These are phyloP conservation scores for Leishmania tropica DNA, from an alignment of 208 protist species.

Conservation along the genomic window DNA sequence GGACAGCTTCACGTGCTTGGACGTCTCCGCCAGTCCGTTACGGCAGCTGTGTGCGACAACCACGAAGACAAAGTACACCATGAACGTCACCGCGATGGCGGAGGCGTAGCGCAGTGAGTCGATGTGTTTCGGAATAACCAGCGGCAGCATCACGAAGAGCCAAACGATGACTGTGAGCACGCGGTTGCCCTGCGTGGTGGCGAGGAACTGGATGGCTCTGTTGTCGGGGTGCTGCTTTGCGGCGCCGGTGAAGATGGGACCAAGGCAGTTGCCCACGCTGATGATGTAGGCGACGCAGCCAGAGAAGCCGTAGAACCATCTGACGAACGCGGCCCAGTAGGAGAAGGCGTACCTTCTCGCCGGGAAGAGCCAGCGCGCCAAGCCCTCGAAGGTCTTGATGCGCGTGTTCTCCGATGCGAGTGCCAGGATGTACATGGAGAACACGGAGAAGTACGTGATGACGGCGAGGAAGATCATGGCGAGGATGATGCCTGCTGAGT, in stretches of 20 bases:
- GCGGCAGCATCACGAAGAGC: slow-evolving; percentile 57
- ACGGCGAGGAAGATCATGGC: slow-evolving; percentile 34
- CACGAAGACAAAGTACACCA: slow-evolving; percentile 52
- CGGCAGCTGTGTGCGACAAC: slow-evolving; percentile 46
- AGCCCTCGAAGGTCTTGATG: slow-evolving; percentile 46
- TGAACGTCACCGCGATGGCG: slow-evolving; percentile 47
- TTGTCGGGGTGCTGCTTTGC: slow-evolving; percentile 18
- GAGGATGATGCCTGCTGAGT: slow-evolving; percentile 38
- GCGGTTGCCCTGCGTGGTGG: slow-evolving; percentile 21
- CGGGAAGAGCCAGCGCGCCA: slow-evolving; percentile 38
- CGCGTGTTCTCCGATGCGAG: slow-evolving; percentile 35
- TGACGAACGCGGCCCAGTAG: slow-evolving; percentile 41
- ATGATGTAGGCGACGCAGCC: slow-evolving; percentile 44
- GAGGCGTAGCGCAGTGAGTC: slow-evolving; percentile 71
- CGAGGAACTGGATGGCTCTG: slow-evolving; percentile 32
- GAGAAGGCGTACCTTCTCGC: slow-evolving; percentile 31
- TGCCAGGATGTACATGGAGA: slow-evolving; percentile 49
- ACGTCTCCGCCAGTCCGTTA: slow-evolving; percentile 27
- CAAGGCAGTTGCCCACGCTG: slow-evolving; percentile 35
- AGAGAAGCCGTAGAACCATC: slow-evolving; percentile 13
- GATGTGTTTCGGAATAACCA: slow-evolving; percentile 62
- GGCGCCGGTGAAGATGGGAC: slow-evolving; percentile 33
- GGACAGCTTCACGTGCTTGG: slow-evolving; percentile 24
- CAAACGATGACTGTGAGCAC: slow-evolving; percentile 44
- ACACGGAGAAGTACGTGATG: slow-evolving; percentile 45